Conservation (phyloP, 345 rosid species). For the Rhizophora mangle region DNA sequence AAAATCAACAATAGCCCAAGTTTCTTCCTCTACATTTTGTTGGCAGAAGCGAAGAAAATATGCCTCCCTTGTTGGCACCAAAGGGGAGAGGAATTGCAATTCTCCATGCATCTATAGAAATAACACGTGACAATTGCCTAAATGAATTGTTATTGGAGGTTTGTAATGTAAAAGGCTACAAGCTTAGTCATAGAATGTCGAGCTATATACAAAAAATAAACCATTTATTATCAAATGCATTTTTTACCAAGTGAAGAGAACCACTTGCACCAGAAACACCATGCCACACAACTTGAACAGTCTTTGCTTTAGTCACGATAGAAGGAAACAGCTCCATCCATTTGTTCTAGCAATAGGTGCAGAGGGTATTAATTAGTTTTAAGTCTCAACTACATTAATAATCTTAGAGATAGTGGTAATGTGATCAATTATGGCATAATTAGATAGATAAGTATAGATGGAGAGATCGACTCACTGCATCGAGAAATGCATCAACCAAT, state of each 20-base stretch:
- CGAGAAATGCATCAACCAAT: slow-evolving; percentile 73
- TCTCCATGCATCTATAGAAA: slow-evolving; percentile 76
- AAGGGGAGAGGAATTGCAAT: slow-evolving; percentile 73
- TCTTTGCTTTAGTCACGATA: slow-evolving; percentile 81
- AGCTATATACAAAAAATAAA: no score
- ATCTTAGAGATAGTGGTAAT: no score
- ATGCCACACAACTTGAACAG: slow-evolving; percentile 58
- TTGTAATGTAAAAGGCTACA: no score
- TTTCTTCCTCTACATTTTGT: slow-evolving; percentile 60
- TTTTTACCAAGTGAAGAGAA: slow-evolving; percentile 69
- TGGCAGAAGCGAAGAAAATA: slow-evolving; percentile 81
- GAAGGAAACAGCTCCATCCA: slow-evolving; percentile 93
- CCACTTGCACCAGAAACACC: slow-evolving; percentile 74
- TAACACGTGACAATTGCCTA: slow-evolving; percentile 2
- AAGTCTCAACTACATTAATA: no score
- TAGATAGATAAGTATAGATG: not conserved
- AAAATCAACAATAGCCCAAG: slow-evolving; percentile 82
- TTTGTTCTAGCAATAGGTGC: slow-evolving; percentile 46
- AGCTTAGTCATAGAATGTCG: no score
- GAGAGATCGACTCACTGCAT: slow-evolving; percentile 49
- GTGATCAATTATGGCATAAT: no score
- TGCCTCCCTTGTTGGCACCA: slow-evolving; percentile 77
- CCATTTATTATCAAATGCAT: not conserved
- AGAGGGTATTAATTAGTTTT: not conserved
- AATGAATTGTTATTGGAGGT: no score